Evolutionary conservation across 2,329 filamentous ascomycete genomes (phyloP), one percentile per base, ranked within the genome.

Genomic region (Purpureocillium takamizusanense): DNA sequence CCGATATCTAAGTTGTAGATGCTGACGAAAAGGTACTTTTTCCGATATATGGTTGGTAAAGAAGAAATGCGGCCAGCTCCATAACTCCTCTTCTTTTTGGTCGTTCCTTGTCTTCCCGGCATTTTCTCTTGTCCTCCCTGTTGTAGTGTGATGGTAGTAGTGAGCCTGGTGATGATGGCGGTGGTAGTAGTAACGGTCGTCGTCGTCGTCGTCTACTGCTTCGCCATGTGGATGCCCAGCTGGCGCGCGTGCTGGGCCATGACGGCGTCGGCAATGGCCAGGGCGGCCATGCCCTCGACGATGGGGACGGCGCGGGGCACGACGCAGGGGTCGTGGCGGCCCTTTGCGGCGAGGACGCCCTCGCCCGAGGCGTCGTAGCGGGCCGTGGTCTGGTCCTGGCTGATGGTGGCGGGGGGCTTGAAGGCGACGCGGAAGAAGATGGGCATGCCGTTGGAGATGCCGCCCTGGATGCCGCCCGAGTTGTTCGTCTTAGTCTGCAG

Each of bases 361-460:
- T 84, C 78, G 11, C 56, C 55, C 9, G 72, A 66, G 33, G 82
- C 83, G 43, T 83, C 81, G 62, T 94, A 97, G 9, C 76, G 83
- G 8, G 81, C 80, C 1, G 92, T 97, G 12, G 72, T 74, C 67
- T 97, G 90, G 32, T 85, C 83, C 64, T 90, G 83, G 33, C 86
- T 83, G 56, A 97, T 97, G 3, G 92, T 97, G 23, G 90, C 89
- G 3, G 90, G 81, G 9, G 90, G 86, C 73, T 97, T 97, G 78
- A 97, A 97, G 13, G 78, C 89, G 5, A 95, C 82, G 36, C 84
- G 80, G 76, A 97, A 97, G 73, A 92, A 97, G 66, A 97, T 87
- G 42, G 81, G 83, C 29, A 86, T 86, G 41, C 90, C 92, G 62
- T 97, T 97, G 36, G 84, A 83, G 63, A 97, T 97, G 37, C 90